Evolutionary conservation across 306 rosid species (phyloP).

Genomic region (Malus orientalis): DNA sequence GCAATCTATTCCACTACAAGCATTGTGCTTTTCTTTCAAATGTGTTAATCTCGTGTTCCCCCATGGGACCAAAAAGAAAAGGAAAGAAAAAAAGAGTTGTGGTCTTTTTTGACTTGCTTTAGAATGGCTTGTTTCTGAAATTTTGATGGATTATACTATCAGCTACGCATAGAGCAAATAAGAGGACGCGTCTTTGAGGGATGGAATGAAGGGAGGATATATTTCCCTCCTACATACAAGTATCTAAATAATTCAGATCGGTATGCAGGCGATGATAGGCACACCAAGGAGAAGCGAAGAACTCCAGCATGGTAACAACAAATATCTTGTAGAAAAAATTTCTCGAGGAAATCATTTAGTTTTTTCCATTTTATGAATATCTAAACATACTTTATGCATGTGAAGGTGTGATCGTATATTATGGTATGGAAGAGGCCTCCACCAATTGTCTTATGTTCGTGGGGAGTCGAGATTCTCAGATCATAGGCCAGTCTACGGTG

Average conservation of each 20-base stretch:
- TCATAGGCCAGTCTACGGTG: slow-evolving; percentile 86
- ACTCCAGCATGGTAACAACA: slow-evolving; percentile 88
- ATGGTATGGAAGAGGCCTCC: slow-evolving; percentile 88
- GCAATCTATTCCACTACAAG: slow-evolving; percentile 14
- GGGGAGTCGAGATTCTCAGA: slow-evolving; percentile 96
- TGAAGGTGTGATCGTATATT: slow-evolving; percentile 96
- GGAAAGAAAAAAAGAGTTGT: neutral
- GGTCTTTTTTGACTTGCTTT: slow-evolving; percentile 10
- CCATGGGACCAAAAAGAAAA: slow-evolving; percentile 3
- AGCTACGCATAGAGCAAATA: slow-evolving; percentile 78
- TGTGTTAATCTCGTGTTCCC: neutral
- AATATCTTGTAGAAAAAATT: neutral
- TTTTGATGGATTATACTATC: slow-evolving; percentile 24
- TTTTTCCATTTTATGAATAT: neutral
- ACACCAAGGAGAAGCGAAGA: slow-evolving; percentile 86
- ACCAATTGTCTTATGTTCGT: slow-evolving; percentile 79
- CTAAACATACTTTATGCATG: slow-evolving; percentile 10
- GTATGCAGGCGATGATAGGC: slow-evolving; percentile 83
- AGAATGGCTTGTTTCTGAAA: slow-evolving; percentile 19
- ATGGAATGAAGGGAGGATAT: slow-evolving; percentile 92
- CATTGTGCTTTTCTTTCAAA: neutral
- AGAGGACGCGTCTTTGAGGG: slow-evolving; percentile 77
- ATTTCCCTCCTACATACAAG: slow-evolving; percentile 98
- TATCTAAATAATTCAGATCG: slow-evolving; percentile 91
- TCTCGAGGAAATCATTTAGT: neutral